Percentiles rank a stretch among this genome's conserved stretches.
Evolutionary conservation across 768 basidiomycete genomes (phyloP).

Genomic region (Tylopilus vinaceipallidus): DNA sequence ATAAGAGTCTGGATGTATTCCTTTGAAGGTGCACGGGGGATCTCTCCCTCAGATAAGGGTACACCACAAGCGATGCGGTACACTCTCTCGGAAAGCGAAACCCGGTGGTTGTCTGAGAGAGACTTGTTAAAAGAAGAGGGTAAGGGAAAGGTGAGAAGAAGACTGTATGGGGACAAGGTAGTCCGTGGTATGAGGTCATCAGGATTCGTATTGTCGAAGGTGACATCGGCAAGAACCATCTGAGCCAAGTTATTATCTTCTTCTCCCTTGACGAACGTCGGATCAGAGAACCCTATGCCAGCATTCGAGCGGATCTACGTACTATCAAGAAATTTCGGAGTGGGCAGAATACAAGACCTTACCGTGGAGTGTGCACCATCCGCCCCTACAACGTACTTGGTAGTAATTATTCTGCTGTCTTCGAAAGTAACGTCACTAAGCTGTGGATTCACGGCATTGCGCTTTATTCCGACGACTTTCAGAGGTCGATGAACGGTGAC

Average conservation of each 20-base stretch:
- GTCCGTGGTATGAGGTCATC: conserved; percentile 11
- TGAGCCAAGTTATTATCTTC: conserved; percentile 33
- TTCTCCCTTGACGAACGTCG: conserved; percentile 29
- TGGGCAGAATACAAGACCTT: conserved; percentile 7
- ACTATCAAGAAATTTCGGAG: neutral
- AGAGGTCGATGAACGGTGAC: conserved; percentile 37
- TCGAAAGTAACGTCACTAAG: conserved; percentile 45
- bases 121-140: conserved; percentile 27
- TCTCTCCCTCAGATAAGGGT: conserved; percentile 33
- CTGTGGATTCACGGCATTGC: conserved; percentile 25
- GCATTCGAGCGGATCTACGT: conserved; percentile 41
- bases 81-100: conserved; percentile 13
- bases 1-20: conserved; percentile 46
- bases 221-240: conserved; percentile 48
- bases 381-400: too few species aligned
- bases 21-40: conserved; percentile 36
- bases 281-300: conserved; percentile 45
- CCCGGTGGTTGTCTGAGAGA: conserved; percentile 9
- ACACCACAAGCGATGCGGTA: conserved; percentile 44
- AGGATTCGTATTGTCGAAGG: conserved; percentile 22
- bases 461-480: conserved; percentile 39
- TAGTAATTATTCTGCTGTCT: conserved; percentile 40
- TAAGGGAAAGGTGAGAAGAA: conserved; percentile 39
- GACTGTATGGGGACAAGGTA: conserved; percentile 28
- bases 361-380: conserved; percentile 48